Conservation (phyloP, 2,329 filamentous ascomycete species). For the Dryadomyces sulphureus region DNA sequence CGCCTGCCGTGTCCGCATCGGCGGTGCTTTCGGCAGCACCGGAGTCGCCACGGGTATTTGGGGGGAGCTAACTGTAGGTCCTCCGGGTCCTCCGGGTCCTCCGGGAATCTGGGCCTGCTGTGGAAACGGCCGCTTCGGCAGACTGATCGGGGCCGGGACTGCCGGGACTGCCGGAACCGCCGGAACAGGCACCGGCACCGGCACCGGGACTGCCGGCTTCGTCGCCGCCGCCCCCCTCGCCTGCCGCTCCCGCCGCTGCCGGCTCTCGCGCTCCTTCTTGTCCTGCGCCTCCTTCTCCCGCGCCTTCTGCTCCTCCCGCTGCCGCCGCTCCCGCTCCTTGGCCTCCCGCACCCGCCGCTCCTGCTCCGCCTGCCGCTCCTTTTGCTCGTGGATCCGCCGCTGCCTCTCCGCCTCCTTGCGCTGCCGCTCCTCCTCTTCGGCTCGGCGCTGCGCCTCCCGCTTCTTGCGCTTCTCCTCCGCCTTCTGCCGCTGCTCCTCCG, state of each 20-base stretch:
- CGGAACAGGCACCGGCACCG: slow-evolving; percentile 16
- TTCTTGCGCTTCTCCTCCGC: slow-evolving; percentile 86
- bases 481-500: slow-evolving; percentile 66
- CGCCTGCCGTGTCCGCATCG: slow-evolving; percentile 58
- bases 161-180: slow-evolving; percentile 3
- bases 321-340: slow-evolving; percentile 69
- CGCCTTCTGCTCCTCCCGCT: slow-evolving; percentile 67
- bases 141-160: slow-evolving; percentile 14
- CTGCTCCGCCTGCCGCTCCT: slow-evolving; percentile 69
- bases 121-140: slow-evolving; percentile 27
- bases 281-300: slow-evolving; percentile 59
- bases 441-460: slow-evolving; percentile 78
- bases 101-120: too few relatives aligned
- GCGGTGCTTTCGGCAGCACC: slow-evolving; percentile 65
- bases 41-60: slow-evolving; percentile 69
- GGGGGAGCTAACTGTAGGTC: slow-evolving; percentile 70
- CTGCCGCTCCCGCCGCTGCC: slow-evolving; percentile 26
- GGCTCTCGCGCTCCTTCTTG: slow-evolving; percentile 47
- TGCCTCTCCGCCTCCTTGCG: slow-evolving; percentile 77
- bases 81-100: too few relatives aligned
- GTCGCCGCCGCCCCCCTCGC: slow-evolving; percentile 38
- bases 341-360: slow-evolving; percentile 73
- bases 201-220: slow-evolving; percentile 18
- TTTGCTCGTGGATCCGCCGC: slow-evolving; percentile 66
- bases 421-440: slow-evolving; percentile 74